Evolutionary conservation across 805 yeast genomes (phyloP).

Genomic region (Saccharomycopsis sp.): DNA sequence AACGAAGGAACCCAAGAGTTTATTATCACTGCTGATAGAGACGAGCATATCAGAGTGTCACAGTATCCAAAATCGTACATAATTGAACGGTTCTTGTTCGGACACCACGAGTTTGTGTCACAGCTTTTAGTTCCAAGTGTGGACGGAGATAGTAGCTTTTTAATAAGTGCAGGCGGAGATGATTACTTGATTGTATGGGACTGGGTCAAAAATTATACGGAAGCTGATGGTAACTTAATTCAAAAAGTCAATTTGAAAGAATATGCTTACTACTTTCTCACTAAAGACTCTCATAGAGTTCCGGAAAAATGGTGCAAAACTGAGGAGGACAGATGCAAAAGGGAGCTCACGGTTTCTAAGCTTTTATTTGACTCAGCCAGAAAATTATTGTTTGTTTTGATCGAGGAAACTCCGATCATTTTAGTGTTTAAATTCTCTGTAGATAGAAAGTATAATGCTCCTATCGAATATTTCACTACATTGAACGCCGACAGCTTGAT

Average conservation of each 20-base stretch:
- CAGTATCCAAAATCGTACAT: constrained; percentile 72
- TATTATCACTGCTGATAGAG: constrained; percentile 82
- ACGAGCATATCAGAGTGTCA: constrained; percentile 88
- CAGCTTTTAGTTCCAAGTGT: constrained; percentile 50
- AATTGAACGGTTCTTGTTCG: constrained; percentile 78
- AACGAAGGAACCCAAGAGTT: constrained; percentile 39
- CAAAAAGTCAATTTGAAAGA: constrained; percentile 44
- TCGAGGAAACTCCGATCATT: constrained; percentile 42
- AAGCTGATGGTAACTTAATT: constrained; percentile 36
- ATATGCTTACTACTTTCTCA: constrained; percentile 38
- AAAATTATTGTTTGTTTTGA: constrained; percentile 33
- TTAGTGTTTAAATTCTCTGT: constrained; percentile 32
- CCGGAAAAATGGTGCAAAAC: constrained; percentile 56
- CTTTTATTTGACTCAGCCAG: constrained; percentile 22
- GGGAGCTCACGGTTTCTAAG: constrained; percentile 49
- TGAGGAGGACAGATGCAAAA: constrained; percentile 35
- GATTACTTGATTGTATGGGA: constrained; percentile 67
- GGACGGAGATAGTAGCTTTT: constrained; percentile 32
- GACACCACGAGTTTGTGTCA: constrained; percentile 80
- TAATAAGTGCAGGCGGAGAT: constrained; percentile 93
- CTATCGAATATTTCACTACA: constrained; percentile 28
- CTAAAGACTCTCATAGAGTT: constrained; percentile 48
- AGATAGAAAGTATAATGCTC: constrained; percentile 23
- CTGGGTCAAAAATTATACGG: constrained; percentile 43
- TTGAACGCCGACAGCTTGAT: constrained; percentile 23